Base-by-base conservation (phyloP, 768 basidiomycete species). In the Leccinum disarticulatum region DNA sequence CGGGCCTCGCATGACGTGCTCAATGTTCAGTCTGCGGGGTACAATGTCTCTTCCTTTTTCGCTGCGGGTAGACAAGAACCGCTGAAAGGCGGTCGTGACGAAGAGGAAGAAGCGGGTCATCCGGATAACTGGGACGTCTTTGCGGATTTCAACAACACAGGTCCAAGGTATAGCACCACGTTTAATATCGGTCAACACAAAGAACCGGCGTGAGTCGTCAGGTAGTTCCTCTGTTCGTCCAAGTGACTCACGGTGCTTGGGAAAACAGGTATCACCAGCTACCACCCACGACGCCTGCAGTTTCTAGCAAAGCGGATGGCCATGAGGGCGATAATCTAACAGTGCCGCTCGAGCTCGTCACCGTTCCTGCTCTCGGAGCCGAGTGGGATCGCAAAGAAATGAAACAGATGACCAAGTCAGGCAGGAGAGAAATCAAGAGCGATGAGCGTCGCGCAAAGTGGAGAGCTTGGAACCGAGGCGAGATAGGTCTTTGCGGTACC, bases 331-430 rank as follows among this genome's bases (percentile, higher is more conserved):
- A 43, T 9, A 19, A 43, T 19, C 69, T 13, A 68, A 71, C 49
- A 68, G 64, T 47, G 54, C 74, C 17, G 57, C 66, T 94, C 25
- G 95, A 98, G 74, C 80, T 95, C 72, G 88, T 96, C 48, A 96
- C 95, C 1, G 93, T 97, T 0, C 95, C 95, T 3, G 91, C 91
- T 2, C 80, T 98, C 3, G 95, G 95, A 19, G 77, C 95, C 0
- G 95, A 98, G 76, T 98, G 95, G 95, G 82, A 82, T 27, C 85
- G 86, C 53, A 77, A 81, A 19, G 95, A 98, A 71, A 74, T 97
- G 72, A 82, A 81, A 52, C 81, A 82, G 38, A 89, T 93, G 83
- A 90, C 88, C 1, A 88, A 87, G 67, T 76, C 85, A 2, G 90
- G 84, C 5, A 83, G 82, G 69, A 79, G 82, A 30, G 88, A 92